Percentiles rank a stretch among this genome's conserved stretches.
Conservation (phyloP, 2,329 filamentous ascomycete genomes). For the Bimuria novae-zelandiae region DNA sequence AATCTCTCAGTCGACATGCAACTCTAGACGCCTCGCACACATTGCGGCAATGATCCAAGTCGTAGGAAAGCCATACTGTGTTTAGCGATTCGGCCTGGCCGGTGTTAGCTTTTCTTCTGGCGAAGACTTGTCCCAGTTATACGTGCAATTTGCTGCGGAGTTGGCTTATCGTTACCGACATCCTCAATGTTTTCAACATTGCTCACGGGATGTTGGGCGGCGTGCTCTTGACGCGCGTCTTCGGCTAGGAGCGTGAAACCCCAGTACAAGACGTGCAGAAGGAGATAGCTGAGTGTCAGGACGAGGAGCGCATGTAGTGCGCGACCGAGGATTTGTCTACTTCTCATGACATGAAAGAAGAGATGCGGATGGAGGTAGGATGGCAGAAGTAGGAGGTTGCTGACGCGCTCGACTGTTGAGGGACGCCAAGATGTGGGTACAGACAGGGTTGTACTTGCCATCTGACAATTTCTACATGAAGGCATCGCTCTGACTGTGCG, state of each 20-base stretch:
- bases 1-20: conserved; percentile 6
- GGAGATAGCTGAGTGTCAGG: neutral
- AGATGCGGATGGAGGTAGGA: no score
- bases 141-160: conserved; percentile 4
- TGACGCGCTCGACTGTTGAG: neutral
- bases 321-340: neutral
- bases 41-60: conserved; percentile 11
- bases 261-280: conserved; percentile 1
- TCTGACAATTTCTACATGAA: no score
- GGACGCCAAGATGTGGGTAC: conserved; percentile 4
- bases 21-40: conserved; percentile 11
- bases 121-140: no score
- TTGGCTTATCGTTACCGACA: neutral
- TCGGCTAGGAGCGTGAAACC: neutral
- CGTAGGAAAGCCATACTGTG: conserved; percentile 12
- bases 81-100: conserved; percentile 12
- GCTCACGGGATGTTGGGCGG: neutral
- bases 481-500: no score
- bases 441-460: conserved; percentile 1
- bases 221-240: neutral
- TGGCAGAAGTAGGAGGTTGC: neutral
- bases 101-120: neutral
- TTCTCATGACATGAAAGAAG: neutral
- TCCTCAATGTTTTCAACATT: neutral
- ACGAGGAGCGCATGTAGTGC: conserved; percentile 1